Evolutionary conservation across 2,329 filamentous ascomycete genomes (phyloP), one percentile per base, ranked within the genome.

Genomic region (Tolypocladium tundrense): DNA sequence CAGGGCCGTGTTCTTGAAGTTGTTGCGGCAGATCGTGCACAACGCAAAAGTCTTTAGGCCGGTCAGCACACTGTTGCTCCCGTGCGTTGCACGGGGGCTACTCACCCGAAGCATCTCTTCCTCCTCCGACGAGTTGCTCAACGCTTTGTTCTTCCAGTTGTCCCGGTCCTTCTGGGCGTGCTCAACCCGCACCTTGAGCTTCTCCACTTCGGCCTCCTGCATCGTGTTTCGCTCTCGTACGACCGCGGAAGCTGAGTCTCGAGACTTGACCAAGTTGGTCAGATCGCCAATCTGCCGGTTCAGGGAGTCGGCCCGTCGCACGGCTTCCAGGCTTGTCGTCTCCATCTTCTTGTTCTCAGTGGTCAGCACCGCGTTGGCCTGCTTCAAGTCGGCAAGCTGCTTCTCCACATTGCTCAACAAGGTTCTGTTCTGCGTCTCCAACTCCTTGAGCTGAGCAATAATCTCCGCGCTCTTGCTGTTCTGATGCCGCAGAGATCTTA

Each of bases 391-490:
- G 11, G 86, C 85, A 43, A 94, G 75, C 69, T 97, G 92, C 75
- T 96, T 97, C 73, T 99, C 94, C 60, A 96, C 77, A 66, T 93
- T 96, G 63, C 85, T 83, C 21, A 94, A 78, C 35, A 97, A 74
- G 19, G 85, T 84, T 54, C 90, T 83, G 62, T 88, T 90, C 56
- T 89, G 84, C 7, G 85, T 79, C 70, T 97, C 94, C 1, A 90
- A 83, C 57, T 97, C 93, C 76, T 99, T 99, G 57, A 97, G 78
- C 64, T 96, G 90, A 0, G 91, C 83, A 48, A 99, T 92, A 60
- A 97, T 95, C 69, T 97, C 94, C 0, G 91, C 91, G 58, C 90
- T 95, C 74, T 96, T 96, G 53, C 84, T 81, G 68, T 93, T 95
- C 70, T 97, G 92, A 61, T 85, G 80, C 60, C 91, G 86, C 59